Evolutionary conservation across 257 asterid genomes (phyloP).

Genomic region (Nyctanthes arbortristis): DNA sequence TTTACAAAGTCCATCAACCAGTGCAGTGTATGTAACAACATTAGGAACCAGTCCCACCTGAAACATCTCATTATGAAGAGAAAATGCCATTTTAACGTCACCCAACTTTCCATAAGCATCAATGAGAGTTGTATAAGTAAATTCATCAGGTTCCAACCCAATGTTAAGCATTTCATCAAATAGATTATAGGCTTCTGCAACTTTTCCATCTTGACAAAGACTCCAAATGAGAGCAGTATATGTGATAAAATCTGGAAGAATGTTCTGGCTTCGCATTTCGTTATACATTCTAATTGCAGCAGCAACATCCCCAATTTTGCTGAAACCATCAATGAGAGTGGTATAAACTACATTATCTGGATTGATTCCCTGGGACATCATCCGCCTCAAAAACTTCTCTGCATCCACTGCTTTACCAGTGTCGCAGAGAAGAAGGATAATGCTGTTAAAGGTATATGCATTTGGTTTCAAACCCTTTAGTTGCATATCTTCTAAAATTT

Average conservation of each 20-base stretch:
- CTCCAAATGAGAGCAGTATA: conserved; percentile 74
- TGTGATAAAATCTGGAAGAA: conserved; percentile 65
- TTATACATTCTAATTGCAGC: conserved; percentile 61
- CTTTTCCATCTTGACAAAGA: conserved; percentile 65
- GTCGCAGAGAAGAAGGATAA: conserved; percentile 65
- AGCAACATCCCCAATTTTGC: conserved; percentile 56
- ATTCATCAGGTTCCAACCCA: conserved; percentile 76
- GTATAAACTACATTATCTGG: conserved; percentile 85
- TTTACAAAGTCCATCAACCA: conserved; percentile 96
- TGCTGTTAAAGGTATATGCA: conserved; percentile 70
- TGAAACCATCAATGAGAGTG: conserved; percentile 79
- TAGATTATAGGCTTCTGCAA: conserved; percentile 66
- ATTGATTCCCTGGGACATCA: conserved; percentile 60
- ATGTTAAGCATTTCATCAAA: conserved; percentile 64
- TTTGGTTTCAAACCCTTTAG: conserved; percentile 72
- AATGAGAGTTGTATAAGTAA: conserved; percentile 79
- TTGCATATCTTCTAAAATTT: conserved; percentile 58
- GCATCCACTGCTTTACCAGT: conserved; percentile 65
- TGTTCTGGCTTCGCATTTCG: conserved; percentile 62
- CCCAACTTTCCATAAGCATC: conserved; percentile 87
- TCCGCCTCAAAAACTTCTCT: conserved; percentile 70
- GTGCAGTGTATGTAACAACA: conserved; percentile 84
- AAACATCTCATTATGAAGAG: conserved; percentile 86
- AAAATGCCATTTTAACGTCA: conserved; percentile 66
- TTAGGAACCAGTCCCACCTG: conserved; percentile 60